Base-by-base conservation (phyloP, 768 basidiomycete species). In the Russula vinacea region DNA sequence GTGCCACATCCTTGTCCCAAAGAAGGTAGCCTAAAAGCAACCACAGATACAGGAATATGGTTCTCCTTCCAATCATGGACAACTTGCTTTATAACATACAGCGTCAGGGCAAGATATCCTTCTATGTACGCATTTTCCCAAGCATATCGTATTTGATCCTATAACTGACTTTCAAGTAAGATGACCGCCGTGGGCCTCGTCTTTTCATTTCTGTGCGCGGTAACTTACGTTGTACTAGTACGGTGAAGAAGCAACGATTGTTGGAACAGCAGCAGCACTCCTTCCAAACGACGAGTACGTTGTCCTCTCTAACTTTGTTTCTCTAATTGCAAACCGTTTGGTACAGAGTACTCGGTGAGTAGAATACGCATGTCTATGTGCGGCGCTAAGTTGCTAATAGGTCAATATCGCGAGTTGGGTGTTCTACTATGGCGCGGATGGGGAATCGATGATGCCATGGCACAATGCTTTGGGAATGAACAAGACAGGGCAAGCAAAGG, bases 331-430 rank as follows among this genome's bases (percentile, higher is more conserved):
- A 17, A 58, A 42, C 14, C 24, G 22, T 1, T 55, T 58, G 37
- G 47, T 24, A 35, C 64, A 91, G 89, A 74, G 90, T 94, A 5
- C 79, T 94, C 68, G 93, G 91, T 81, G 62, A 59, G 82, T 26
- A 11, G 7, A 33, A 29, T 24, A 4, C n/a, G 1, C 49, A 22
- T 33, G 24, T 51, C 16, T 47, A 24, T 29, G 37, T 62, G 52
- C 49, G 40, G 45, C 33, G 32, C 50, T 40, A 24, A 68, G 66
- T 64, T 47, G 8, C 17, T 5, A 42, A 16, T 68, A 91, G 89
- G 88, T 54, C 94, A 98, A 80, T 98, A 98, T 71, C 89, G 92
- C 60, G 93, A 92, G 79, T 86, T 92, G 79, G 94, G 92, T 49
- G 94, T 94, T 6, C 80, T 97, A 9, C 77, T 96, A 1, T 95